Evolutionary conservation across 2,329 filamentous ascomycete species (phyloP).

Genomic region (Fusarium falciforme): DNA sequence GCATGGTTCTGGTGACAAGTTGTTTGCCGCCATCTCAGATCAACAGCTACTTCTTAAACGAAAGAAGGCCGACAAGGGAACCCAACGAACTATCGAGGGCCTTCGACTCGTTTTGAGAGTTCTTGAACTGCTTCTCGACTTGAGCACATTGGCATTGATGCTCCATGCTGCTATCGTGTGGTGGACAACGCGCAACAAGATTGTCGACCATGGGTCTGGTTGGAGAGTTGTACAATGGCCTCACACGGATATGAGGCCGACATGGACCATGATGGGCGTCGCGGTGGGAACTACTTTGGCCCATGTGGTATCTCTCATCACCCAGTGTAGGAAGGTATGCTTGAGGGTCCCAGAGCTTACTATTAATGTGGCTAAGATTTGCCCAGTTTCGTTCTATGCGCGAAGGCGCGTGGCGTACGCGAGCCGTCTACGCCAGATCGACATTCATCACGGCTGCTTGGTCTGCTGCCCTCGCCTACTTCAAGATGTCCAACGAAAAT

Average conservation of each 20-base stretch:
- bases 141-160: neutral
- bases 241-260: neutral
- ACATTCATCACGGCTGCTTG: neutral
- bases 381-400: neutral
- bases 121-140: neutral
- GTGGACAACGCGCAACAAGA: neutral
- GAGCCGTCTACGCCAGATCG: neutral
- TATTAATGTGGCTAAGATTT: neutral
- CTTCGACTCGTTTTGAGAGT: neutral
- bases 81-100: neutral
- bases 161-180: neutral
- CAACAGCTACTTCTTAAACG: neutral
- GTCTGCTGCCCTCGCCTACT: neutral
- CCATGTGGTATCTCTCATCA: neutral
- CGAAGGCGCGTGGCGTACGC: neutral
- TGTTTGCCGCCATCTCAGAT: neutral
- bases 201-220: neutral
- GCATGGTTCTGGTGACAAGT: neutral
- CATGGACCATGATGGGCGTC: neutral
- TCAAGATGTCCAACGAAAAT: neutral
- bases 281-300: neutral
- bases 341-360: accelerated
- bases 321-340: neutral
- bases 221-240: neutral
- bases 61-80: neutral